Conservation (phyloP, 139 green algal species). For the Picochlorum sp. region DNA sequence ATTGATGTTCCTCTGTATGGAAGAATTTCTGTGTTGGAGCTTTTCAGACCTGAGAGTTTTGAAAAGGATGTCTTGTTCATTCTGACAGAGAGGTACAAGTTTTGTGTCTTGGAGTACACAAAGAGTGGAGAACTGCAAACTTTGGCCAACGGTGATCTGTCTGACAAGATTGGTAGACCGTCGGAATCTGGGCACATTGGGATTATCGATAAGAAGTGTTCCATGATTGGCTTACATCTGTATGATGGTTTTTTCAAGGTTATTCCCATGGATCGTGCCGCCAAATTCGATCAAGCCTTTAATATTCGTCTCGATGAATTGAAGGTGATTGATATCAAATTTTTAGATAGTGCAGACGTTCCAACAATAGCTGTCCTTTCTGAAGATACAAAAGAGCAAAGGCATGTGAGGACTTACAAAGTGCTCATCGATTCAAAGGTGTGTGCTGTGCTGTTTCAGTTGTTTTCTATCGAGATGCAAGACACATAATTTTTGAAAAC, state of each 20-base stretch:
- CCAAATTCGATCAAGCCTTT: conserved; percentile 66
- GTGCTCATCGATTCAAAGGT: conserved; percentile 61
- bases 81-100: conserved; percentile 84
- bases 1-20: conserved; percentile 90
- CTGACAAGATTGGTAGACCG: conserved; percentile 71
- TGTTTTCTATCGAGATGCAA: background rate
- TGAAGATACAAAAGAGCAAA: conserved; percentile 78
- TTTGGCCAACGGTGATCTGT: conserved; percentile 66
- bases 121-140: conserved; percentile 64
- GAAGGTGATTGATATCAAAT: conserved; percentile 70
- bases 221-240: conserved; percentile 82
- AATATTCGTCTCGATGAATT: conserved; percentile 84
- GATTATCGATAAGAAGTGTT: conserved; percentile 68
- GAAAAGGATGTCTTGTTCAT: conserved; percentile 81
- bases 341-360: conserved; percentile 19
- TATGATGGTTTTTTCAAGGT: conserved; percentile 93
- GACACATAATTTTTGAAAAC: too few species aligned
- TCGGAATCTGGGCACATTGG: conserved; percentile 74
- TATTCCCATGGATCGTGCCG: conserved; percentile 35
- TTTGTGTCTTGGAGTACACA: conserved; percentile 83
- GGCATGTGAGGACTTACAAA: conserved; percentile 87
- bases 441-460: background rate
- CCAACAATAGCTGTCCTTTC: conserved; percentile 86
- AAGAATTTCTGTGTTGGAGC: conserved; percentile 69
- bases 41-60: conserved; percentile 68